Evolutionary conservation across 2,329 filamentous ascomycete genomes (phyloP).

Genomic region (Neocatenulostroma microsporum): DNA sequence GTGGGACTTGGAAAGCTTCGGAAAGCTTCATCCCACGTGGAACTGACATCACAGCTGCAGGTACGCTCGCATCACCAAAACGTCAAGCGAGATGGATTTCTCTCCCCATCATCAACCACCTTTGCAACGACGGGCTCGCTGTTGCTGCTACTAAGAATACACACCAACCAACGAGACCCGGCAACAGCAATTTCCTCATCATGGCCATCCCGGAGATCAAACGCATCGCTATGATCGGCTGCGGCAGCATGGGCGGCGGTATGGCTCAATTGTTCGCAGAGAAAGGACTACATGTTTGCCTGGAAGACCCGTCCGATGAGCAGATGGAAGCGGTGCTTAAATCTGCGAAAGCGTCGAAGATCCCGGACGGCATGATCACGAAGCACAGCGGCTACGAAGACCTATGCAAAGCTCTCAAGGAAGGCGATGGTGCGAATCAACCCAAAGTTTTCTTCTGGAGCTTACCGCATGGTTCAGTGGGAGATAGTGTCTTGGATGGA

Average conservation of each 20-base stretch:
- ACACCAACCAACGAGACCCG: too few species aligned
- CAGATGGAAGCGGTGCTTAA: slow-evolving; percentile 40
- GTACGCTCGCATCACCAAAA: too few species aligned
- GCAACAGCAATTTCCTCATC: too few species aligned
- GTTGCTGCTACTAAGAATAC: slow-evolving; percentile 8
- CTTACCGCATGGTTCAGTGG: slow-evolving; percentile 32
- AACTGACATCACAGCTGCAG: too few species aligned
- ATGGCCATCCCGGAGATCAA: too few species aligned
- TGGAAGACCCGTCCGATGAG: slow-evolving; percentile 47
- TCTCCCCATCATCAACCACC: too few species aligned
- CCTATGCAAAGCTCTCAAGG: slow-evolving; percentile 25
- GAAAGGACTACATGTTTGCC: slow-evolving; percentile 46
- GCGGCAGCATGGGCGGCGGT: slow-evolving; percentile 53
- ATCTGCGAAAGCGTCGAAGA: slow-evolving; percentile 34
- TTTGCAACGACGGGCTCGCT: background rate
- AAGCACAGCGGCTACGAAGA: slow-evolving; percentile 42
- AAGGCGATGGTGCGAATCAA: too few species aligned
- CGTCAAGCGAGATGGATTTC: too few species aligned
- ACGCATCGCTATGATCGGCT: slow-evolving; percentile 52
- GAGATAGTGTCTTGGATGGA: slow-evolving; percentile 41
- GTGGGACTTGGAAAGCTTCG: too few species aligned
- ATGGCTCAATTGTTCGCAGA: slow-evolving; percentile 54
- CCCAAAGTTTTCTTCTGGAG: slow-evolving; percentile 30
- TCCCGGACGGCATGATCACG: slow-evolving; percentile 29
- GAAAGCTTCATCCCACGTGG: too few species aligned